phyloP scores from a whole-genome alignment of 164 flowering plant species.

The Liriodendron chinense region DNA sequence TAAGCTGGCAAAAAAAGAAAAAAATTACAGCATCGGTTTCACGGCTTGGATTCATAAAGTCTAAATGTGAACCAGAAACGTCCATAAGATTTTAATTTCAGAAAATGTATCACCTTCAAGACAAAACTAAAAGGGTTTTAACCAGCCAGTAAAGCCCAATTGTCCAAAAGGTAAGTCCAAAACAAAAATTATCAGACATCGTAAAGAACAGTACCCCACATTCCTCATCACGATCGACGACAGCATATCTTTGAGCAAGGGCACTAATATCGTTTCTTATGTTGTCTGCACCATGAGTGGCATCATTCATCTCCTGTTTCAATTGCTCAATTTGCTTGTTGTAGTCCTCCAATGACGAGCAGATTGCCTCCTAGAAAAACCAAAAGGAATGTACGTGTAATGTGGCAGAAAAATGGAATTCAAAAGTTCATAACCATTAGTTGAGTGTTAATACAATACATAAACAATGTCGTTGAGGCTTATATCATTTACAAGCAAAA shows the following conservation, averaged over 20 bases:
- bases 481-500: no score
- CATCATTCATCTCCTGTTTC: constrained; percentile 97
- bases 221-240: constrained; percentile 87
- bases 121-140: no score
- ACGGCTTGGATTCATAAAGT: no score
- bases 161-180: background rate
- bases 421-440: background rate
- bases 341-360: constrained; percentile 98
- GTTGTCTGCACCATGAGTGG: constrained; percentile 98
- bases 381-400: background rate
- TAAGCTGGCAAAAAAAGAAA: no score
- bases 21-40: no score
- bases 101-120: background rate
- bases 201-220: constrained; percentile 74
- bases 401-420: background rate
- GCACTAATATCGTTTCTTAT: constrained; percentile 96
- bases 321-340: constrained; percentile 94
- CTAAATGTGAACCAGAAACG: background rate
- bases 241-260: constrained; percentile 94
- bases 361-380: constrained; percentile 86
- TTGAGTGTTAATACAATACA: no score
- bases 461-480: no score
- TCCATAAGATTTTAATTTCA: background rate
- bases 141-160: no score
- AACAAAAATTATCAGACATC: background rate